These are phyloP conservation scores for Euphorbia pulcherrima DNA, from an alignment of 345 rosid species.

Conservation along the genomic window DNA sequence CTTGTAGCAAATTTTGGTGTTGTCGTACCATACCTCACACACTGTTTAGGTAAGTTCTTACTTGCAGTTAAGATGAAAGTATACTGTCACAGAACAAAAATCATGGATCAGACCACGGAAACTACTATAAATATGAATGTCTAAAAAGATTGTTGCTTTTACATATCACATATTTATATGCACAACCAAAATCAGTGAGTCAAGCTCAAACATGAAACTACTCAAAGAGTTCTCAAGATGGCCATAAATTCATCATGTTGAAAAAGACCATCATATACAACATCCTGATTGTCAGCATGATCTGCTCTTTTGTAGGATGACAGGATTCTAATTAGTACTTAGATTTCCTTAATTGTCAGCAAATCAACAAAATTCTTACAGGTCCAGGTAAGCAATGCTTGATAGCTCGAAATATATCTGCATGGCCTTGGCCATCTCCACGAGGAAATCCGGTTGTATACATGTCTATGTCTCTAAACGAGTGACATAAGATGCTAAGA, in stretches of 20 bases:
- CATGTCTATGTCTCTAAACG: conserved; percentile 74
- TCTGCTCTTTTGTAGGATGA: conserved; percentile 5
- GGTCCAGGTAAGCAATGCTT: conserved; percentile 97
- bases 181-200: not conserved
- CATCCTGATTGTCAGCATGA: not conserved
- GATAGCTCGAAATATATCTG: conserved; percentile 79
- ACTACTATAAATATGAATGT: conserved; percentile 2
- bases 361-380: conserved; percentile 46
- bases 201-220: not conserved
- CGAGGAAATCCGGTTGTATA: conserved; percentile 78
- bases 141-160: not conserved
- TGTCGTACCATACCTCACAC: conserved; percentile 69
- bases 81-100: conserved; percentile 51
- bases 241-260: conserved; percentile 12
- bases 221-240: conserved; percentile 9
- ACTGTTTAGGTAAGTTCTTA: conserved; percentile 81
- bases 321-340: conserved; percentile 1
- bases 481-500: conserved; percentile 82
- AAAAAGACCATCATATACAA: conserved; percentile 12
- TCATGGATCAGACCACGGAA: conserved; percentile 10
- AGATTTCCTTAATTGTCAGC: conserved; percentile 14
- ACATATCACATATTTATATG: conserved; percentile 7
- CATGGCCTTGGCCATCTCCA: conserved; percentile 84
- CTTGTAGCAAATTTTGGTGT: conserved; percentile 68
- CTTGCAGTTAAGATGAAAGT: conserved; percentile 94